Evolutionary conservation across 352 stramenopile species (phyloP), one percentile per base, ranked within the genome.

Genomic region (Aphanomyces invadans): DNA sequence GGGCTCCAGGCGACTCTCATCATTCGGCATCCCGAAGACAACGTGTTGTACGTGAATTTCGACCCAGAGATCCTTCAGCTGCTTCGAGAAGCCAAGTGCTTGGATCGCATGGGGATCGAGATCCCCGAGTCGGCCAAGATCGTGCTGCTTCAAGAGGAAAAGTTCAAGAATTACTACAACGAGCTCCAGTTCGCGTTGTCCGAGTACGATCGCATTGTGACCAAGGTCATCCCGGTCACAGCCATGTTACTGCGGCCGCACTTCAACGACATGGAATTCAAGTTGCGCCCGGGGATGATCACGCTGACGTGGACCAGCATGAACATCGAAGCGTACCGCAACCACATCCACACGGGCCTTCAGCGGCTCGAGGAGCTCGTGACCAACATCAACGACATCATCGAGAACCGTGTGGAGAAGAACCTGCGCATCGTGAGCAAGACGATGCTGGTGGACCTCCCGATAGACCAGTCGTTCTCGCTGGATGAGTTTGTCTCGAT

Each of bases 211-310:
- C 95, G 95, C 23, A 97, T 99, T 53, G 91, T 98, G 21, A 91
- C 80, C 15, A 97, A 98, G 67, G 94, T 99, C 38, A 98, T 99
- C 66, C 96, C 96, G 0, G 95, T 99, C n/a, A 98, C 96, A 4
- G 92, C 95, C 1, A 95, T 97, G 81, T 77, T 98, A 0, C 70
- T 98, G 28, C 86, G 89, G n/a, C 95, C 96, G 4, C 95, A 99
- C 68, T 98, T 99, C 65, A 98, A 98, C 66, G 97, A 99, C 75
- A 98, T 99, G 92, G 96, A 99, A 75, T 98, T 98, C 80, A 99
- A 99, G 72, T 72, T 99, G 10, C 91, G 96, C 3, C 97, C 97
- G 2, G 97, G 97, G 19, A 99, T 99, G 95, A 98, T 98, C 70
- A 99, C 95, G n/a, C 77, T 99, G 3, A 99, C 96, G 4, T 99